phyloP scores from a whole-genome alignment of 2,329 filamentous ascomycete genomes.

The Aspergillus sp. region DNA sequence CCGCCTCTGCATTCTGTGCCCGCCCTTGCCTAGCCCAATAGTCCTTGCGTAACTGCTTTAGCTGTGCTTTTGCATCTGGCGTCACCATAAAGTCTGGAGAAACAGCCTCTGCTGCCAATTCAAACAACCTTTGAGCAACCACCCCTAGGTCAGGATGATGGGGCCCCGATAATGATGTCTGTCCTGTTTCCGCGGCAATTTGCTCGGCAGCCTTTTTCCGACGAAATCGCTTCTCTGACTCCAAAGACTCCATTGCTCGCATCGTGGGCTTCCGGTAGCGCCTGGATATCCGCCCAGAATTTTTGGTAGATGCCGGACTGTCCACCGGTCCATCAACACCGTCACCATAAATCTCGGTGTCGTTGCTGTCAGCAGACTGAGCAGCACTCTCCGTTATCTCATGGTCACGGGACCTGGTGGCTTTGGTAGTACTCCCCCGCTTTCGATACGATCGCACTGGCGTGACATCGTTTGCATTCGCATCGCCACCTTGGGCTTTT shows the following conservation, averaged over 20 bases:
- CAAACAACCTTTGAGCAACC: conserved; percentile 9
- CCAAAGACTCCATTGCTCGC: conserved; percentile 12
- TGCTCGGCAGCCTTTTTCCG: conserved; percentile 6
- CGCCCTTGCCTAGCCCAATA: conserved; percentile 4
- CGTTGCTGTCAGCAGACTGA: conserved; percentile 7
- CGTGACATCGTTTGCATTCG: background rate
- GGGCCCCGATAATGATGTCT: background rate
- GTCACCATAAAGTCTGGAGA: conserved; percentile 6
- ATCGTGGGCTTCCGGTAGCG: conserved; percentile 16
- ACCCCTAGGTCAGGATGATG: conserved; percentile 2
- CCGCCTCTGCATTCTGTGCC: conserved; percentile 1
- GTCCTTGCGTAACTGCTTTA: conserved; percentile 9
- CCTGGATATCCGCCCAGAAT: conserved; percentile 10
- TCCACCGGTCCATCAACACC: conserved; percentile 15
- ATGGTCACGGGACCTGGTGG: background rate
- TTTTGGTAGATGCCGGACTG: conserved; percentile 11
- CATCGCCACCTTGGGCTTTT: background rate
- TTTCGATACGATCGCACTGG: background rate
- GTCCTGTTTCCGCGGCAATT: background rate
- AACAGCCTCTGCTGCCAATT: conserved; percentile 11
- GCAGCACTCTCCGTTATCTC: background rate
- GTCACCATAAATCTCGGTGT: conserved; percentile 15
- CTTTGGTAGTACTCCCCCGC: background rate
- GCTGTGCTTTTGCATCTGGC: conserved; percentile 8
- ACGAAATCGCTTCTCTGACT: conserved; percentile 13